Conservation (phyloP, 1,139 yeast genomes). For the Yamadazyma spencermartinsiae region DNA sequence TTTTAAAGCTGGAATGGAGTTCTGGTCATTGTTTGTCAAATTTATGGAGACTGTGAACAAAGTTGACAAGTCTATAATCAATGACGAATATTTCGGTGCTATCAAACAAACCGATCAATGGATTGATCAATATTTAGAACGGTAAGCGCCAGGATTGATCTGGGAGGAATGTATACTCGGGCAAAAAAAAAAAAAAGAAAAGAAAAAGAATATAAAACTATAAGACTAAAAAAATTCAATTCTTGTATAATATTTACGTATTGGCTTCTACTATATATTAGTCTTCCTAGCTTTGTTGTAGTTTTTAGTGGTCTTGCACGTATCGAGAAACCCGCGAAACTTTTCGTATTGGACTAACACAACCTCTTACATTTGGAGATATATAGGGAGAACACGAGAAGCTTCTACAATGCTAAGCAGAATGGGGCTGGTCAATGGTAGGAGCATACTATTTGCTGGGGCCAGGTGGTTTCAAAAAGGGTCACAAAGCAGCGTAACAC, state of each 20-base stretch:
- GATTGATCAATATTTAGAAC: constrained; percentile 20
- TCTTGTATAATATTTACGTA: not conserved
- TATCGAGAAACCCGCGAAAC: too few species aligned
- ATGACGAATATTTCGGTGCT: constrained; percentile 29
- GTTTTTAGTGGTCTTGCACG: too few species aligned
- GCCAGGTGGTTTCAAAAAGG: too few species aligned
- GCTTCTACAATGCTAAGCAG: too few species aligned
- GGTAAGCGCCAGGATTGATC: not conserved
- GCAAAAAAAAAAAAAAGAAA: not conserved
- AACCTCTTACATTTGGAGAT: too few species aligned
- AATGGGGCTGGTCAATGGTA: too few species aligned
- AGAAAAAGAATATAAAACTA: not conserved
- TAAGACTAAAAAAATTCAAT: not conserved
- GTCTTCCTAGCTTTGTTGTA: too few species aligned
- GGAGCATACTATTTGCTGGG: too few species aligned
- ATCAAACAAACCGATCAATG: constrained; percentile 46
- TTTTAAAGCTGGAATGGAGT: constrained; percentile 37
- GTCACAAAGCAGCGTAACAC: too few species aligned
- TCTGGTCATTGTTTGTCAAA: constrained; percentile 43
- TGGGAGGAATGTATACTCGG: not conserved
- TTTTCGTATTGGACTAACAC: too few species aligned
- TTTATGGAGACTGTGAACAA: constrained; percentile 38
- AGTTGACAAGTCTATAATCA: constrained; percentile 35
- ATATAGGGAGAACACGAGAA: too few species aligned
- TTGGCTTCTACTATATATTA: too few species aligned